phyloP scores from a whole-genome alignment of 1,284 basidiomycete genomes.

The Cutaneotrichosporon cavernicola region DNA sequence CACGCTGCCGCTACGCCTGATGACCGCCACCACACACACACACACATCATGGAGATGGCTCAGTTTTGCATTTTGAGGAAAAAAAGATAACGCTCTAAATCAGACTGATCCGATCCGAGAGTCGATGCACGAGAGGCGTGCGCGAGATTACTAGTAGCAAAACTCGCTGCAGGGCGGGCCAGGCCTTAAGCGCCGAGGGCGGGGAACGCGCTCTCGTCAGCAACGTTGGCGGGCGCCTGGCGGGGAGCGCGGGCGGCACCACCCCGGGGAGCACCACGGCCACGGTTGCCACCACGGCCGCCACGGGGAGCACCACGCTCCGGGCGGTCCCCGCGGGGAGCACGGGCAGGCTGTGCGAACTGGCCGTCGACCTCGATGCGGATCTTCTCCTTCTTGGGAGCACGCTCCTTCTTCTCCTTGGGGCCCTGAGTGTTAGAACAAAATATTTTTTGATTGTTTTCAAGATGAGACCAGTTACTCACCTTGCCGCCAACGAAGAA shows the following conservation, averaged over 20 bases:
- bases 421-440: background rate
- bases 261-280: constrained; percentile 54
- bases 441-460: background rate
- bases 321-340: constrained; percentile 32
- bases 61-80: constrained; percentile 20
- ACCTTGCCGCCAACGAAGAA: constrained; percentile 50
- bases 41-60: constrained; percentile 13
- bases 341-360: constrained; percentile 48
- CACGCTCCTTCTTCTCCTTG: constrained; percentile 36
- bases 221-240: constrained; percentile 60
- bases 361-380: constrained; percentile 53
- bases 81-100: constrained; percentile 8
- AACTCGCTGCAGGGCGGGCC: constrained; percentile 3
- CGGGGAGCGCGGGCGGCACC: constrained; percentile 41
- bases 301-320: constrained; percentile 36
- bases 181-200: constrained; percentile 57
- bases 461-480: constrained; percentile 14
- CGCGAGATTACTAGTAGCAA: background rate
- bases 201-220: constrained; percentile 79
- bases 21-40: background rate
- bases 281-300: constrained; percentile 43
- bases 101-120: constrained; percentile 5
- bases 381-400: constrained; percentile 53
- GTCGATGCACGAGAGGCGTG: constrained; percentile 1
- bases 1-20: too few species aligned